Base-by-base conservation (phyloP, 2,329 filamentous ascomycete species). In the Colletotrichum tofieldiae region DNA sequence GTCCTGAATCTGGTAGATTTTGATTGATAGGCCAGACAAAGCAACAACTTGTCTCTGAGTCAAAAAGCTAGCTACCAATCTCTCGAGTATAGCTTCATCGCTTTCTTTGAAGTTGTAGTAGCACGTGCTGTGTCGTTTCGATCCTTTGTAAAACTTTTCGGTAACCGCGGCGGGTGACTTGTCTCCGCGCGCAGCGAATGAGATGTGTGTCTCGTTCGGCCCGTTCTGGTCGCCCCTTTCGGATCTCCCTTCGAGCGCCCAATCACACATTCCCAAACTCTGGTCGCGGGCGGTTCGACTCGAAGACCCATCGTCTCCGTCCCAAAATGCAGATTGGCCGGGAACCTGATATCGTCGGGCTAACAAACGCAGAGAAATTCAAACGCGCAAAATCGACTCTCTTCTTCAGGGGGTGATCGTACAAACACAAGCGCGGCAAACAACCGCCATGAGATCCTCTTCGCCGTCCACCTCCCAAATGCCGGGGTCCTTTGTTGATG, bases 401-500 rank as follows among this genome's bases (percentile, higher is more conserved):
- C 52, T 73, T 72, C 68, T 60, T 71, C 64, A 32, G 45, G 52
- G 20, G 69, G 59, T 74, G 65, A 73, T 74, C 65, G 73, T 74
- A 74, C 73, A 74, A 72, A 74, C 69, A 67, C 49, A 51, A 37
- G 7, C 56, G 65, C 69, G 52, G 59, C 47, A 32, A 67, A 67
- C 12, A 64, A 35, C 73, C 63, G 66, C 56, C 23, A 59, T 51
- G 64, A 68, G 7, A 52, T 41, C 47, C 75, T 72, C 75, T 74
- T 75, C 76, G 55, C 76, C 74, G 75, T 69, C 76, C 74, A 75
- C 76, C 75, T 79, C 76, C 77, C 74, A 76, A 69, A 80, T 81
- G 78, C 77, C 79, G 75, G 75, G 77, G 80, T 82, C 80, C 80
- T 59, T 59, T 80, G 80, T 84, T 84, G 80, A 84, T 84, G 82